Percentiles rank a stretch among this genome's conserved stretches.
phyloP scores from a whole-genome alignment of 768 basidiomycete genomes.

The Agrocybe chaxingu region DNA sequence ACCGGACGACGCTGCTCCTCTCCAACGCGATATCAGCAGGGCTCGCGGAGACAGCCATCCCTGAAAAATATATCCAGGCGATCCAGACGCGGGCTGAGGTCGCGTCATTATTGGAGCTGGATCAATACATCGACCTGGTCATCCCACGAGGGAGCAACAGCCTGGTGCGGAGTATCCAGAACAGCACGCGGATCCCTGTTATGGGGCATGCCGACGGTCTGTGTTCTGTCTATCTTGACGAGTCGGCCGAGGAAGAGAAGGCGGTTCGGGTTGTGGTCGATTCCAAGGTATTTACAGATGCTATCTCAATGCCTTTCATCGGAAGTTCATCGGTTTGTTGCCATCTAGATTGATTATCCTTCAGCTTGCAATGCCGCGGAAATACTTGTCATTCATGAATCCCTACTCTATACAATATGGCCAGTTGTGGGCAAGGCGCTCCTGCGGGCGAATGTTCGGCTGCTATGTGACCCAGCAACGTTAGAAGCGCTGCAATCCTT shows the following conservation, averaged over 20 bases:
- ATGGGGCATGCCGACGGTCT: slow-evolving; percentile 99
- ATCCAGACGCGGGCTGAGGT: slow-evolving; percentile 93
- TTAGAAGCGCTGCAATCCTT: slow-evolving; percentile 49
- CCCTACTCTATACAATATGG: slow-evolving; percentile 74
- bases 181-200: slow-evolving; percentile 88
- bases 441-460: slow-evolving; percentile 62
- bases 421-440: slow-evolving; percentile 73
- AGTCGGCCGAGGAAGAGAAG: slow-evolving; percentile 73
- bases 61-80: slow-evolving; percentile 81
- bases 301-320: not conserved
- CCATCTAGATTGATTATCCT: slow-evolving; percentile 79
- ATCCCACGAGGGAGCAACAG: slow-evolving; percentile 94
- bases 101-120: slow-evolving; percentile 78
- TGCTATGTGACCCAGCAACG: slow-evolving; percentile 75
- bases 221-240: slow-evolving; percentile 88
- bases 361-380: slow-evolving; percentile 95
- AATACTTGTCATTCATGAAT: slow-evolving; percentile 82
- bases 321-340: not conserved
- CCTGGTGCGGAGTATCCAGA: slow-evolving; percentile 86
- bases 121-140: slow-evolving; percentile 93
- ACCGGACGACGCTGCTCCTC: slow-evolving; percentile 71
- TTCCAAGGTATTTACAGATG: slow-evolving; percentile 66
- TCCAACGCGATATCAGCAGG: slow-evolving; percentile 78
- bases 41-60: slow-evolving; percentile 68
- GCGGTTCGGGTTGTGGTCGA: slow-evolving; percentile 83